These are phyloP conservation scores for Plasmodium berghei DNA, from an alignment of 169 alveolate species.

Conservation along the genomic window DNA sequence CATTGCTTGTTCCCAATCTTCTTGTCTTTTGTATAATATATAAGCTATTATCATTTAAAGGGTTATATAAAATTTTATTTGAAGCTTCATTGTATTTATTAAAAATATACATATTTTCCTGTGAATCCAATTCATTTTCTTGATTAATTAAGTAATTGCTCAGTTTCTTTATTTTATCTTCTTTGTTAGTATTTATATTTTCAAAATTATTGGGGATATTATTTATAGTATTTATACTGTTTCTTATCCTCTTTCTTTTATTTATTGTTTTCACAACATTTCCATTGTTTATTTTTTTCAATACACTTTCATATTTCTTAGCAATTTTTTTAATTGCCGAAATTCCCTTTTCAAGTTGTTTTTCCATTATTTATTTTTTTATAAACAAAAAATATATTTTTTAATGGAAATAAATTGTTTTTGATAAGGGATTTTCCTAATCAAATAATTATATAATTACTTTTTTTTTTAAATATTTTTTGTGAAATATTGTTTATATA, in stretches of 20 bases:
- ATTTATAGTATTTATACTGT: conserved; percentile 7
- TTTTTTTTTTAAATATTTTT: neutral
- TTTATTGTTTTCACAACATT: conserved; percentile 39
- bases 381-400: neutral
- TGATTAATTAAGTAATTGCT: conserved; percentile 39
- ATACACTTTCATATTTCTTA: conserved; percentile 31
- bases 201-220: neutral
- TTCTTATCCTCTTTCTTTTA: conserved; percentile 26
- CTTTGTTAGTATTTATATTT: conserved; percentile 14
- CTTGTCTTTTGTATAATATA: conserved; percentile 8
- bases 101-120: conserved; percentile 45
- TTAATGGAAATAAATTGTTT: neutral
- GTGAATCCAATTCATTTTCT: conserved; percentile 56
- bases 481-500: neutral
- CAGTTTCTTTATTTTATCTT: conserved; percentile 48
- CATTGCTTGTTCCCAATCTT: conserved; percentile 15
- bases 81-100: conserved; percentile 29
- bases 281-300: conserved; percentile 14
- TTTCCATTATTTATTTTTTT: conserved; percentile 33
- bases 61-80: conserved; percentile 24
- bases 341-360: conserved; percentile 36
- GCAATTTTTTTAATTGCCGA: conserved; percentile 40
- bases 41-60: conserved; percentile 1
- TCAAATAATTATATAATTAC: no score
- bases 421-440: neutral